These are phyloP conservation scores for Prinsepia uniflora DNA, from an alignment of 306 rosid species.

Conservation along the genomic window DNA sequence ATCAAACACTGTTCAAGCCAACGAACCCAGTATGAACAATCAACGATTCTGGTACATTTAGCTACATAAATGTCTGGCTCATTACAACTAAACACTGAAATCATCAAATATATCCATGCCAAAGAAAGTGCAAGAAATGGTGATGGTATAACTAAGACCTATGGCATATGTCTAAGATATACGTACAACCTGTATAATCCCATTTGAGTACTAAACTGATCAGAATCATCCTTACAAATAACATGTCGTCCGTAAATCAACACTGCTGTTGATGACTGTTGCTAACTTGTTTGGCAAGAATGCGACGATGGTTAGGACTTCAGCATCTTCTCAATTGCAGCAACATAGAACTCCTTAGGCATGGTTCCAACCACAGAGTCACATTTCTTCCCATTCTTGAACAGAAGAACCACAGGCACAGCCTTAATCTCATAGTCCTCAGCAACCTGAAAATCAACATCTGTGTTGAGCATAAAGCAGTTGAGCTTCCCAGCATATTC, in stretches of 20 bases:
- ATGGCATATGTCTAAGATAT: slow-evolving; percentile 16
- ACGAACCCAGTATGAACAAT: not conserved
- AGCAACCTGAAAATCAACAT: slow-evolving; percentile 59
- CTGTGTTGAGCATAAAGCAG: slow-evolving; percentile 74
- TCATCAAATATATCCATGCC: not conserved
- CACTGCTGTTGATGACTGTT: not conserved
- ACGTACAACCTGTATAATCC: slow-evolving; percentile 23
- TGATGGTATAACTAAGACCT: slow-evolving; percentile 16
- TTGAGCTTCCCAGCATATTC: slow-evolving; percentile 75
- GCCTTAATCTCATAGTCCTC: slow-evolving; percentile 80
- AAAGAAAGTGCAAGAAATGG: slow-evolving; percentile 8
- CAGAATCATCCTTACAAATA: slow-evolving; percentile 11
- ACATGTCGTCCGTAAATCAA: slow-evolving; percentile 13
- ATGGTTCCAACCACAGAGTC: slow-evolving; percentile 86
- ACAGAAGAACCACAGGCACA: slow-evolving; percentile 83
- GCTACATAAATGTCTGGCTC: not conserved
- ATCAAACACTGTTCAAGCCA: slow-evolving; percentile 13
- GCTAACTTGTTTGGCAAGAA: not conserved
- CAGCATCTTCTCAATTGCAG: slow-evolving; percentile 78
- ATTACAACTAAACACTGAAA: not conserved
- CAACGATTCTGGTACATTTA: not conserved
- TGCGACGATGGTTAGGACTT: slow-evolving; percentile 32
- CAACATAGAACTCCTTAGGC: slow-evolving; percentile 89
- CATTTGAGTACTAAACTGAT: slow-evolving; percentile 21
- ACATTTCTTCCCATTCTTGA: slow-evolving; percentile 72